These are phyloP conservation scores for Hamigera avellanea DNA, from an alignment of 495 filamentous ascomycete species.

Conservation along the genomic window DNA sequence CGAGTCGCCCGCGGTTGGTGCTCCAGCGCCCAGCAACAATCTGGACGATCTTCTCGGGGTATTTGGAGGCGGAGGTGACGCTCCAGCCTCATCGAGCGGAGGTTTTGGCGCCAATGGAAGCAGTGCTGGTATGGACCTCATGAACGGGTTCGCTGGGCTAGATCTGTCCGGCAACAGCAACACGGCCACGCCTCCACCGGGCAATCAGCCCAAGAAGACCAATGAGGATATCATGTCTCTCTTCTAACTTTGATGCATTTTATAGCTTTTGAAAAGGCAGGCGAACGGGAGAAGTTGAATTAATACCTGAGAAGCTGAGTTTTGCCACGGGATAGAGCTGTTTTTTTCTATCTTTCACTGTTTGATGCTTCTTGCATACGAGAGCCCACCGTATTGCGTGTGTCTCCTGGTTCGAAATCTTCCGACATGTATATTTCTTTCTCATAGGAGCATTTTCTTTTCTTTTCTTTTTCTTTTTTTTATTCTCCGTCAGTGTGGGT, in stretches of 20 bases:
- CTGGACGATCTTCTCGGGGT: slow-evolving; percentile 89
- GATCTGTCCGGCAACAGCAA: slow-evolving; percentile 47
- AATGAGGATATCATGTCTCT: slow-evolving; percentile 87
- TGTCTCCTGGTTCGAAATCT: no score
- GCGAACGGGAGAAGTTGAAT: no score
- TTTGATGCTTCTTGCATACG: no score
- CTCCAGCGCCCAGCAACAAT: slow-evolving; percentile 45
- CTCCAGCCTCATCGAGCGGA: slow-evolving; percentile 16
- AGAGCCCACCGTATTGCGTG: no score
- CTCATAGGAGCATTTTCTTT: no score
- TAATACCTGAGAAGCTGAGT: no score
- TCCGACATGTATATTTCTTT: no score
- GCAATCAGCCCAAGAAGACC: slow-evolving; percentile 42
- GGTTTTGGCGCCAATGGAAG: slow-evolving; percentile 14
- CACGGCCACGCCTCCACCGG: slow-evolving; percentile 10
- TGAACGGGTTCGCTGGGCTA: slow-evolving; percentile 77
- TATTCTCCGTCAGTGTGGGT: no score
- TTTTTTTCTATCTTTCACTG: no score
- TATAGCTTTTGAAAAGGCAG: no score
- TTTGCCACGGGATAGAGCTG: background rate
- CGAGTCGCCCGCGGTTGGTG: slow-evolving; percentile 43
- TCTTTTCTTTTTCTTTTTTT: no score
- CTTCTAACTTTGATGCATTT: slow-evolving; percentile 63
- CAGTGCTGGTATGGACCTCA: slow-evolving; percentile 43
- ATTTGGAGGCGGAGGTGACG: slow-evolving; percentile 40